Percentiles rank a stretch among this genome's conserved stretches.
Evolutionary conservation across 2,329 filamentous ascomycete genomes (phyloP).

Genomic region (Botrytis paeoniae): DNA sequence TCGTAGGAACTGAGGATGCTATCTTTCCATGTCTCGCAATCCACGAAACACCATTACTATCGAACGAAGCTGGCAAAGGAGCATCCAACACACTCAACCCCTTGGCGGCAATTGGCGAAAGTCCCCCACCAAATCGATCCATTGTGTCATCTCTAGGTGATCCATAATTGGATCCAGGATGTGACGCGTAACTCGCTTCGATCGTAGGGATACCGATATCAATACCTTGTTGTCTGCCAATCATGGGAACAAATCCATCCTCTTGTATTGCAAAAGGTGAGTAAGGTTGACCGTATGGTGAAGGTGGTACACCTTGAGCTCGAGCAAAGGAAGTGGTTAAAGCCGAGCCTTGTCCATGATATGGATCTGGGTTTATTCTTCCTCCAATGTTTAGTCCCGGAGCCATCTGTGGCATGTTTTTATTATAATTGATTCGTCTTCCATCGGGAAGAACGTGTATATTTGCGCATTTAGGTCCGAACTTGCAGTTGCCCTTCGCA

Average conservation of each 20-base stretch:
- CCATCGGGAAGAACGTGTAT: conserved; percentile 94
- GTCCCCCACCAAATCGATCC: conserved; percentile 62
- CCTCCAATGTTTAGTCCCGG: conserved; percentile 58
- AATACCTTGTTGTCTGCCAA: conserved; percentile 48
- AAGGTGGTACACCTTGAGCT: conserved; percentile 47
- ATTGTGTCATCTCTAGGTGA: conserved; percentile 70
- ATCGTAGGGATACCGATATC: conserved; percentile 47
- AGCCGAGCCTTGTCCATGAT: conserved; percentile 65
- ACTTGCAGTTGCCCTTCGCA: conserved; percentile 92
- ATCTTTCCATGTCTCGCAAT: conserved; percentile 87
- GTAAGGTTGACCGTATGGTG: conserved; percentile 40
- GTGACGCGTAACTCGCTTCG: conserved; percentile 52
- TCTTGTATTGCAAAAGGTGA: conserved; percentile 51
- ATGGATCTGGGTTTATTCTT: conserved; percentile 65
- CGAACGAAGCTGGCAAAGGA: conserved; percentile 88
- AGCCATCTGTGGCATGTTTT: conserved; percentile 48
- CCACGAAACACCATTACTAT: conserved; percentile 91
- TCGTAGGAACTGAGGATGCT: conserved; percentile 86
- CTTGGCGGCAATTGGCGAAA: conserved; percentile 71
- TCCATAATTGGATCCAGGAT: conserved; percentile 64
- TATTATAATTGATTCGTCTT: conserved; percentile 77
- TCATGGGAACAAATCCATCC: conserved; percentile 47
- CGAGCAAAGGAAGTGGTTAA: conserved; percentile 73
- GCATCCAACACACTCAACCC: conserved; percentile 89
- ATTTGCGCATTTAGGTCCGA: conserved; percentile 95